Evolutionary conservation across 768 basidiomycete genomes (phyloP), one percentile per base, ranked within the genome.

Genomic region (Termitomyces sp.): DNA sequence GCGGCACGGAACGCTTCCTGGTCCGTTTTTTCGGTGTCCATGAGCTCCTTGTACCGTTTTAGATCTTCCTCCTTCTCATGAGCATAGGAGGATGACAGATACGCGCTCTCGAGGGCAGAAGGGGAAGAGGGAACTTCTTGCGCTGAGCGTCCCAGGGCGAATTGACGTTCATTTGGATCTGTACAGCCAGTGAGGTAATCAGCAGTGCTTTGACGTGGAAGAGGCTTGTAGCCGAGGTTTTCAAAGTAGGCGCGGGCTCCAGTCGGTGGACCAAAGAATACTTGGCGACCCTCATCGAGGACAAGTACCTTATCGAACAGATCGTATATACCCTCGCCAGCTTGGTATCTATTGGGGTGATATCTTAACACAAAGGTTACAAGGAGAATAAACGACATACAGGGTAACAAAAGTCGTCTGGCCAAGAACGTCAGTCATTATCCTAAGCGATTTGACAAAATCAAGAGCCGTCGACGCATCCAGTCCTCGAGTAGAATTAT

Each of bases 391-490:
- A 41, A 43, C 35, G 18, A 70, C 85, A 65, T 70, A 85, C 76
- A 94, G 71, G 5, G 88, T 85, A 10, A 92, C 87, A 66, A 94
- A 88, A 8, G 87, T 91, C 2, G 90, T 88, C 70, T 86, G 85
- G 7, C 85, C 83, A 18, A 87, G 77, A n/a, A 92, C 72, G 65
- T 96, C 92, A 18, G 94, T 94, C 78, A 91, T 84, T 36, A 92
- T 75, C 18, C 92, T 80, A 54, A 96, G 72, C 43, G 85, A 85
- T 70, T 84, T 90, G 56, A 82, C 83, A 63, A 91, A 95, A 66
- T 96, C 94, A 49, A 94, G 76, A 2, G 93, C 93, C 7, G 93
- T 95, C 2, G 90, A 91, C 0, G 92, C 90, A 61, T 92, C 90
- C 51, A 92, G 74, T 18, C 91, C 90, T 50, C 88, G 77, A 3